Conservation (phyloP, 208 protist genomes). For the Leishmania mexicana region DNA sequence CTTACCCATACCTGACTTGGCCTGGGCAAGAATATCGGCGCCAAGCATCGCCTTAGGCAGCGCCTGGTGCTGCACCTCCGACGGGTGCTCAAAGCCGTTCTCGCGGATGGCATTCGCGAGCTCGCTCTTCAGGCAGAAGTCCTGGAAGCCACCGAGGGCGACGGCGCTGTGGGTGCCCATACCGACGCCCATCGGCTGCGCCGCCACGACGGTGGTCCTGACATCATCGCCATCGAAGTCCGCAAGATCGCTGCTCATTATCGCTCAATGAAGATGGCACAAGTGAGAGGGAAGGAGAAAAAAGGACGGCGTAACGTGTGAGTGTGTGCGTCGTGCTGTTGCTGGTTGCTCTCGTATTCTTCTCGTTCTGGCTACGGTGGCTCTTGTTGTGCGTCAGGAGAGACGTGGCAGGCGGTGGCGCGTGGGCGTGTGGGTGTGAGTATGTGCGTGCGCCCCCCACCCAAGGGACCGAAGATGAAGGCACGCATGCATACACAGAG, state of each 20-base stretch:
- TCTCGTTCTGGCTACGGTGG: not conserved
- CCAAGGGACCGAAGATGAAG: not conserved
- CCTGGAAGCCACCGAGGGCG: conserved; percentile 96
- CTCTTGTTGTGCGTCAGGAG: not conserved
- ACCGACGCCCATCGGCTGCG: conserved; percentile 73
- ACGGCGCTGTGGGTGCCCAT: conserved; percentile 91
- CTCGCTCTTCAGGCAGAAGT: conserved; percentile 99
- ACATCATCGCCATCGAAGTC: conserved; percentile 93
- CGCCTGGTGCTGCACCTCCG: conserved; percentile 98
- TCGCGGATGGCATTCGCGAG: conserved; percentile 97
- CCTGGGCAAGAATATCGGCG: conserved; percentile 98
- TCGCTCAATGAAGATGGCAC: conserved; percentile 2
- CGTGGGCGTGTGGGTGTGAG: too few species aligned
- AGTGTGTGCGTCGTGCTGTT: not conserved
- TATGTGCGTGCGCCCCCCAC: not conserved
- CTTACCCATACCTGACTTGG: conserved; percentile 99
- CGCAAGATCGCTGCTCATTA: conserved; percentile 83
- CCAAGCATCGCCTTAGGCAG: conserved; percentile 99
- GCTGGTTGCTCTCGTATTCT: not conserved
- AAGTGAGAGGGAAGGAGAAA: not conserved
- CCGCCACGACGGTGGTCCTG: conserved; percentile 64
- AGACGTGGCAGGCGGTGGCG: not conserved
- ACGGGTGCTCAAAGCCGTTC: conserved; percentile 94
- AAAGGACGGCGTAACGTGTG: not conserved
- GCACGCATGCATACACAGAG: not conserved